Evolutionary conservation across 805 yeast genomes (phyloP).

Genomic region (Candida mattraensis): DNA sequence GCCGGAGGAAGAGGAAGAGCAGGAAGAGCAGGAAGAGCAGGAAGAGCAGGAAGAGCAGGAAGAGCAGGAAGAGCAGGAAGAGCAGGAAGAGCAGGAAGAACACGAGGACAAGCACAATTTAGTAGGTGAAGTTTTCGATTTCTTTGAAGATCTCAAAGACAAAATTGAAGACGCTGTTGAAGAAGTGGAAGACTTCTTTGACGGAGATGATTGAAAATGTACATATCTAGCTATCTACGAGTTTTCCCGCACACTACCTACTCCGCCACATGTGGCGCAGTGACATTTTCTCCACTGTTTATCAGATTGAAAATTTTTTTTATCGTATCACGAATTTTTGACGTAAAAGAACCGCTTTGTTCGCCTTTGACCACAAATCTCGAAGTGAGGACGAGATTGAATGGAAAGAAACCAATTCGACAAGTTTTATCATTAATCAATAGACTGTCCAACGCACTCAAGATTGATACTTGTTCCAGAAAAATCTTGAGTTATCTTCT

Average conservation of each 20-base stretch:
- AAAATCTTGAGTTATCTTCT: no score
- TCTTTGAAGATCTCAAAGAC: conserved; percentile 21
- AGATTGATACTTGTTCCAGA: no score
- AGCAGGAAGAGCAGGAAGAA: conserved; percentile 18
- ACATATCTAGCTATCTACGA: no score
- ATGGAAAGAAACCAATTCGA: no score
- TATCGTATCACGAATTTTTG: no score
- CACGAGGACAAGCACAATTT: conserved; percentile 14
- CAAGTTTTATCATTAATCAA: no score
- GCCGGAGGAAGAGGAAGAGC: conserved; percentile 18
- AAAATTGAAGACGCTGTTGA: conserved; percentile 28
- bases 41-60: conserved; percentile 15
- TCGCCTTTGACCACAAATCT: no score
- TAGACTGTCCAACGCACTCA: no score
- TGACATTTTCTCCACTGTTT: conserved; percentile 8
- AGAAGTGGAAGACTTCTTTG: conserved; percentile 27
- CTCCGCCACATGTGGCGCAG: conserved; percentile 9
- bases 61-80: conserved; percentile 20
- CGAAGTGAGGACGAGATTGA: no score
- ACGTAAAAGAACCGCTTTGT: no score
- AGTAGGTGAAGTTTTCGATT: conserved; percentile 10
- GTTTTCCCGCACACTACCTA: no score
- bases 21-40: conserved; percentile 19
- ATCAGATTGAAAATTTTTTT: no score
- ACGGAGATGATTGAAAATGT: conserved; percentile 5